phyloP scores from a whole-genome alignment of 306 rosid genomes.

The Styphnolobium japonicum region DNA sequence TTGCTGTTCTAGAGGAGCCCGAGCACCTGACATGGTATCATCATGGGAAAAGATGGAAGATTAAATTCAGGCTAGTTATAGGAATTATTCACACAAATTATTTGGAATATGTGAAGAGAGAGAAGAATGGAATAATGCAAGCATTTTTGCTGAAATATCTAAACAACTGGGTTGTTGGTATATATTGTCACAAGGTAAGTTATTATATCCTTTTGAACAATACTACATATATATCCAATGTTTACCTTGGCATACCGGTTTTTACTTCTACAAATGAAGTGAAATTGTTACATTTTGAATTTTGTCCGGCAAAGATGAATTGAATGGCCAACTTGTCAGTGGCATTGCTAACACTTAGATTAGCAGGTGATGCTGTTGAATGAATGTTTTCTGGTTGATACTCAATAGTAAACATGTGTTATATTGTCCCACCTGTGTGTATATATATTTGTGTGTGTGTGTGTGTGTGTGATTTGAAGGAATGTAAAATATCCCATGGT shows the following conservation, averaged over 20 bases:
- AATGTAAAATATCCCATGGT: neutral
- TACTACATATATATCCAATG: neutral
- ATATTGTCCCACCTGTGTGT: neutral
- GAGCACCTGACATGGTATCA: slow-evolving; percentile 98
- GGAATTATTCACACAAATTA: slow-evolving; percentile 96
- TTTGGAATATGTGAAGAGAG: slow-evolving; percentile 94
- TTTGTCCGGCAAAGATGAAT: slow-evolving; percentile 20
- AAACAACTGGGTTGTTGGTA: slow-evolving; percentile 85
- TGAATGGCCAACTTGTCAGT: neutral
- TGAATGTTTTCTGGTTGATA: neutral
- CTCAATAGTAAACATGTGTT: neutral
- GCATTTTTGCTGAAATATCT: slow-evolving; percentile 67
- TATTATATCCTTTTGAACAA: neutral
- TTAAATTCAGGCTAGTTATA: slow-evolving; percentile 68
- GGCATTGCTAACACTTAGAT: neutral
- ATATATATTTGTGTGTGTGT: too few relatives aligned
- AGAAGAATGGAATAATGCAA: slow-evolving; percentile 76
- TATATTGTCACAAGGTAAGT: slow-evolving; percentile 92
- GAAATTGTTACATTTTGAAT: neutral
- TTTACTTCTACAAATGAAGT: slow-evolving; percentile 15
- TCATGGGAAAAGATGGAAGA: slow-evolving; percentile 97
- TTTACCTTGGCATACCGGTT: neutral
- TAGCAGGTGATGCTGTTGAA: slow-evolving; percentile 7
- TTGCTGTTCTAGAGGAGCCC: slow-evolving; percentile 97
- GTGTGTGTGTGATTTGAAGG: too few relatives aligned